Evolutionary conservation across 106 monocot species (phyloP), one percentile per base, ranked within the genome.

Genomic region (Amphibolis antarctica): DNA sequence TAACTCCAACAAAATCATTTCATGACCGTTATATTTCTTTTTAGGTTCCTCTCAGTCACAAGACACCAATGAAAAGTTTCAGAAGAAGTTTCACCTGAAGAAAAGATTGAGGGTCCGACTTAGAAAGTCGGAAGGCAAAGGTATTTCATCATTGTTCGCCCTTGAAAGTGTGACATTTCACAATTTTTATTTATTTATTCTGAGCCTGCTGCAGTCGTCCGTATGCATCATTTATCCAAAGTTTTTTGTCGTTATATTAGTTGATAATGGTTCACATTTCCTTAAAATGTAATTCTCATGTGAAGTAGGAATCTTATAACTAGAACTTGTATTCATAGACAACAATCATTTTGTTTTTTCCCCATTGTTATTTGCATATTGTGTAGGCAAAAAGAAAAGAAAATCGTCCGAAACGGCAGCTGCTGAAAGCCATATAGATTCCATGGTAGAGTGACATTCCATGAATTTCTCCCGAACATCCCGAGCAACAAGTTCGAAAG

Each of bases 11-110:
- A 36, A 36, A 36, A 36, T 36, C 36, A 36, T 36, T 36, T 36
- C 36, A 36, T 36, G 36, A 2, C 36, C 7, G 7, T 36, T 36
- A 30, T 10, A 5, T 59, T 3, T 59, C 25, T 31, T 14, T 59
- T 59, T 59, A 30, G 71, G 67, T 21, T 54, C 85, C 47, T 78
- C 85, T 63, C 56, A 75, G 66, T 36, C 5, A 42, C n/a, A n/a
- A n/a, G 28, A 52, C 3, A 80, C 44, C 42, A n/a, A 48, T 26
- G 59, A 59, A 59, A 75, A 73, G 29, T 1, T 67, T 17, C 44
- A 53, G 17, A 30, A 54, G 60, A 75, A 75, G 66, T 67, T 80
- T 63, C 65, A 55, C 15, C 15, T 80, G 27, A 80, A 75, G 55
- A 80, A 75, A 63, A 57, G 46, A 3, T 48, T 63, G 6, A 80